Evolutionary conservation across 768 basidiomycete species (phyloP), one percentile per base, ranked within the genome.

Genomic region (Macrocybe gigantea): DNA sequence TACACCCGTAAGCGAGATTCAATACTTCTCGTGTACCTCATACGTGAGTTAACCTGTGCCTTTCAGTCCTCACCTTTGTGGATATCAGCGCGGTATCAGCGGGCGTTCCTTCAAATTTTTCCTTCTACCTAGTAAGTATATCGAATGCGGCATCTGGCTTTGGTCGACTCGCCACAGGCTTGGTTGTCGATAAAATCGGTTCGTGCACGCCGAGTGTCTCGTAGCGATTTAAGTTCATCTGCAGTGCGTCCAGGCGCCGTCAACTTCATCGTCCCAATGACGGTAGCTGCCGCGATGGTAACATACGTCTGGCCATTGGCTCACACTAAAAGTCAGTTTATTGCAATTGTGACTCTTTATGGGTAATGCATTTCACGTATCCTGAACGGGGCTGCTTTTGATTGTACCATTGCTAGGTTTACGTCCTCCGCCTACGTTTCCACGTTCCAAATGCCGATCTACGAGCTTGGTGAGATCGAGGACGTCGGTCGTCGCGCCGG

Each of bases 301-400:
- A 83, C 83, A 0, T 79, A 76, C 51, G 62, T 64, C 3, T 87
- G 85, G 87, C 84, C 85, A 2, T 72, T 74, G 56, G 71, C 72
- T 0, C 67, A 56, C 13, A 68, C 59, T n/a, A 51, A 74, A 48
- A 60, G 58, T 0, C 59, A 63, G 0, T 62, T 78, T n/a, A 66
- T 81, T 4, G 72, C 60, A 10, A 56, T 86, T 43, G 70, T 75
- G 0, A 56, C 75, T n/a, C 47, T 82, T 7, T 85, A 83, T 48
- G 84, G 83, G 78, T 80, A 37, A 15, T 22, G 22, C 4, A 22
- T 22, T 22, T 22, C 4, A 4, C 22, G 72, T 62, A 34, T 12
- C 40, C n/a, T 33, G 11, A 11, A 10, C 6, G 10, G n/a, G 12
- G 12, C 14, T 15, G 35, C 39, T 9, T 13, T 48, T 34, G 39